Evolutionary conservation across 768 basidiomycete species (phyloP), one percentile per base, ranked within the genome.

Genomic region (Amanita subjunquillea): DNA sequence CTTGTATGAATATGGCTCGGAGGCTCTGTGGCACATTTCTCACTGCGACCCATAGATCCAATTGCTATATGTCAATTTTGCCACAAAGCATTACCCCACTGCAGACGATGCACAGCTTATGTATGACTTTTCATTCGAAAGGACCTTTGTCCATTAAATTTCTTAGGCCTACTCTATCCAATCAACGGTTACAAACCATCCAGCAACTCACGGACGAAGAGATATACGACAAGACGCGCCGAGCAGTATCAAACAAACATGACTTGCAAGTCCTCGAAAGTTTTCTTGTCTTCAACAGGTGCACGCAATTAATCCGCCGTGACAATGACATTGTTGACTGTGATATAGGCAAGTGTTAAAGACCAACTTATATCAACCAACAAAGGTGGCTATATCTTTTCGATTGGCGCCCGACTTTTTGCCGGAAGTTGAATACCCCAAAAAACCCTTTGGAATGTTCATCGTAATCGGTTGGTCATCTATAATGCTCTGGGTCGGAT

Each of bases 351-450:
- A 88, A 60, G 82, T 98, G 55, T 74, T 98, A 60, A 97, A 93
- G 78, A 97, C 93, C 54, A 97, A 97, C 75, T 96, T 97, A 65
- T 96, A 96, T 70, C 95, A 95, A 65, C 91, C 93, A 6, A 98
- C 96, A 48, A 98, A 99, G 70, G 92, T 95, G 20, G 94, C 95
- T 22, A 71, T 99, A 45, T 92, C 91, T 1, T 99, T 98, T 90
- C 86, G 96, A 51, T 79, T 99, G 43, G 83, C 87, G 27, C 92
- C 94, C 0, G 79, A 80, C 56, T 99, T 99, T 77, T 69, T 99
- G 45, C 94, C 96, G 29, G 88, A 91, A 61, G 74, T 87, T 47
- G 96, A 99, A 70, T 99, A 99, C 66, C 96, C 96, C 6, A 87
- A 77, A 69, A 86, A 83, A 62, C 93, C 94, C 0, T 96, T 84